These are phyloP conservation scores for Plasmodium berghei DNA, from an alignment of 169 alveolate genomes.

Conservation along the genomic window DNA sequence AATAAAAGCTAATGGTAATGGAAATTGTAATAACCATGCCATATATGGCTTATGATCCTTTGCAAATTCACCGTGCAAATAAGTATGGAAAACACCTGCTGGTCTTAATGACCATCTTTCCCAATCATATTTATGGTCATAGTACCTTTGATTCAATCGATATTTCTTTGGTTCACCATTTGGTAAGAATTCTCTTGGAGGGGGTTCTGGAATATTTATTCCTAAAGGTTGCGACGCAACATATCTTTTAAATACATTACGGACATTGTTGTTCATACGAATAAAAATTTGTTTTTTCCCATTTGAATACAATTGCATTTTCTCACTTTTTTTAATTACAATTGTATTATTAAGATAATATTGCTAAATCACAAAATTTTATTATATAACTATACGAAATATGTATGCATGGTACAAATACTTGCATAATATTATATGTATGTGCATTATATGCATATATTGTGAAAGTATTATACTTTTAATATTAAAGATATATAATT, in stretches of 20 bases:
- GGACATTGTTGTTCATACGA: constrained; percentile 22
- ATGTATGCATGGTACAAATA: too few species aligned
- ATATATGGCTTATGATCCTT: constrained; percentile 85
- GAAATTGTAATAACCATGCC: constrained; percentile 86
- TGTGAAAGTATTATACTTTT: too few species aligned
- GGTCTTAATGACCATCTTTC: constrained; percentile 90
- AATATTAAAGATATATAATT: too few species aligned
- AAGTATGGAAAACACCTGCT: constrained; percentile 92
- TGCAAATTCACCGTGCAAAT: constrained; percentile 90
- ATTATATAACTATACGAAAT: too few species aligned
- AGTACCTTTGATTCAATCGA: constrained; percentile 85
- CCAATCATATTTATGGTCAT: constrained; percentile 90
- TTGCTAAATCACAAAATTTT: too few species aligned
- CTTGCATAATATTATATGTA: too few species aligned
- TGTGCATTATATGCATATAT: too few species aligned
- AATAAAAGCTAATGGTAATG: constrained; percentile 80
- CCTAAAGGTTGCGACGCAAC: constrained; percentile 76
- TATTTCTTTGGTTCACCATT: constrained; percentile 90
- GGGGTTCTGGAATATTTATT: constrained; percentile 90
- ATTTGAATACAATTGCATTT: constrained; percentile 23
- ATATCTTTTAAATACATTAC: constrained; percentile 41
- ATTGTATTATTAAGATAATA: neutral
- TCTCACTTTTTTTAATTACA: neutral
- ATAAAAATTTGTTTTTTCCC: constrained; percentile 17
- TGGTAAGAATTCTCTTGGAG: constrained; percentile 89